A percentile compares a stretch with the other conserved stretches of the same genome.
phyloP scores from a whole-genome alignment of 208 protist genomes.

The Leishmania amazonensis region DNA sequence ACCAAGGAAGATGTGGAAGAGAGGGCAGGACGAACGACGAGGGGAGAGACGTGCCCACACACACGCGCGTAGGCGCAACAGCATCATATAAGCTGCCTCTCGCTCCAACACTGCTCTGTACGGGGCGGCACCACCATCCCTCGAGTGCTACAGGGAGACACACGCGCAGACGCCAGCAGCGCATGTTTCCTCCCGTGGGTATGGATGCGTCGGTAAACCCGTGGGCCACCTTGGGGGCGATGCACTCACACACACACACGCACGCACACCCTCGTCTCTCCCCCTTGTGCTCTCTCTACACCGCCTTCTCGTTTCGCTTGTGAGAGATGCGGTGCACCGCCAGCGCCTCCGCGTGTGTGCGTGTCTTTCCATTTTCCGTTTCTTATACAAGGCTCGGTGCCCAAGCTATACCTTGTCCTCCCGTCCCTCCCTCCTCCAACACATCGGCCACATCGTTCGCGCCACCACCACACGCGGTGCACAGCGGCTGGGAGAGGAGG shows the following conservation, averaged over 20 bases:
- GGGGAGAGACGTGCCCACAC: neutral
- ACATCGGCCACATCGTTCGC: neutral
- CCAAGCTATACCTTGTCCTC: neutral
- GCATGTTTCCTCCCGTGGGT: neutral
- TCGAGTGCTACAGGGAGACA: slow-evolving; percentile 5
- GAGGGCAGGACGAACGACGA: neutral
- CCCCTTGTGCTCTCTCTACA: neutral
- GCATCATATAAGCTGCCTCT: neutral
- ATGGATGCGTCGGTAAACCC: neutral
- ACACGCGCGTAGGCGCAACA: neutral
- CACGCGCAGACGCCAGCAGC: neutral
- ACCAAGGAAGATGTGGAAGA: neutral
- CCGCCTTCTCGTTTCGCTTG: neutral
- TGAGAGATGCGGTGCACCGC: neutral
- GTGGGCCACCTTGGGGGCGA: neutral
- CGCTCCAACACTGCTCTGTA: neutral
- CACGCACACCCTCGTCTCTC: neutral
- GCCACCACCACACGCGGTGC: neutral
- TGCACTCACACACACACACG: neutral
- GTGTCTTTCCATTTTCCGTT: neutral
- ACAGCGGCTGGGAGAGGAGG: neutral
- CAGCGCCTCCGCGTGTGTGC: neutral
- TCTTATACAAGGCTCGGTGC: too few species aligned
- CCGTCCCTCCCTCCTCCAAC: neutral
- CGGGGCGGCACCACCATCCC: neutral